Base-by-base conservation (phyloP, 176 grass and related monocot species). In the Panicum miliaceum region DNA sequence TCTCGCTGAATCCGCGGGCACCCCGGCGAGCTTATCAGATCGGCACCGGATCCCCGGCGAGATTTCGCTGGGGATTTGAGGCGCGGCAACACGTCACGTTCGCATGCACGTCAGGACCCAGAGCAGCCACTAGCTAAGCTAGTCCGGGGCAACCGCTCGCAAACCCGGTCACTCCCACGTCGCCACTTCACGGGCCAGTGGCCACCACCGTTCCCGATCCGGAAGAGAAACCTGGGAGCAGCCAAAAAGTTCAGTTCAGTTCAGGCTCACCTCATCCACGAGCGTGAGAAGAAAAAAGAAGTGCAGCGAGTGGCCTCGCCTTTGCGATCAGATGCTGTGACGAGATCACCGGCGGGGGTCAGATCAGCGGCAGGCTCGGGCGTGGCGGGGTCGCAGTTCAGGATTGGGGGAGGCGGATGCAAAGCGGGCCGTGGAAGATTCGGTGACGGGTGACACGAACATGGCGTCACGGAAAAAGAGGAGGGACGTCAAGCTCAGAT, bases 11-110 rank as follows among this genome's bases (percentile, higher is more conserved):
- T 73, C 83, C 45, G 34, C 18, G 6, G 73, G 71, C 63, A 73
- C 56, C 71, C 18, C 10, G 1, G 73, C 26, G 35, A 22, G 47
- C 72, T 54, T 58, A 79, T 79, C 84, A 90, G 77, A 90, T 90
- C 88, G 75, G 78, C 60, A 78, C 66, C 79, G 66, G 58, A 83
- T 90, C 84, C 60, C n/a, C 67, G 38, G 6, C 64, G 13, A 86
- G 88, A 90, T 90, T 59, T 56, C 68, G 35, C 12, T 36, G 27
- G 68, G 68, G 79, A 82, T 82, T 73, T 72, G 78, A 47, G 41
- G 41, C 19, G n/a, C 20, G 46, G 73, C 73, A 47, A 22, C 78
- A 72, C 73, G 48, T 86, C 73, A 50, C 38, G 64, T 9, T 66
- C 25, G 7, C 66, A 66, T 47, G 69, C 52, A 74, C 73, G 59